Base-by-base conservation (phyloP, 176 grass and related monocot species). In the Pontederia paniculata region DNA sequence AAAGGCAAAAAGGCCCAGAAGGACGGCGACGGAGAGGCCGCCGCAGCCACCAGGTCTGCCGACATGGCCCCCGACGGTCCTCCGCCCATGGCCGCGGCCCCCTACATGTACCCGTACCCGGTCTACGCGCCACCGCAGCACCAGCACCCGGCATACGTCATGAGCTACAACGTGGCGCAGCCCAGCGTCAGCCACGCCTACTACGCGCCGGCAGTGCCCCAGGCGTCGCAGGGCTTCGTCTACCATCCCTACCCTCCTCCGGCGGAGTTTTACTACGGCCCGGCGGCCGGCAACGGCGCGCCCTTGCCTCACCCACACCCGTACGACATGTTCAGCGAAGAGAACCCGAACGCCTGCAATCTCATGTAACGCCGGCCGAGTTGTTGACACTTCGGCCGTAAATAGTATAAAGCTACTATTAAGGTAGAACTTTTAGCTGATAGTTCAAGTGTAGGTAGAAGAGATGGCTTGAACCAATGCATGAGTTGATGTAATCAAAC, bases 281-380 rank as follows among this genome's bases (percentile, higher is more conserved):
- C 73, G 21, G 73, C 62, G 57, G 58, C 71, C 28, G 73, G 76
- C 50, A 65, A 63, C 68, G 73, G 72, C 58, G 73, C 73, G 21
- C 80, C 69, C 61, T 67, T 79, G 0, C 67, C 60, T 46, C 78
- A 73, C 2, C 52, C 54, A 0, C 75, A 86, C 54, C 68, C 72
- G 8, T 44, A 62, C 48, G 78, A 81, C 18, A 70, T 81, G 74
- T 86, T 81, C 74, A 68, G 74, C 12, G 83, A 86, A 49, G 83
- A 86, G 78, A 81, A 81, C 60, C 70, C 83, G 45, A 78, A 75
- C 49, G 77, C 83, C 17, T 86, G 83, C 74, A 65, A 50, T 18
- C 54, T 86, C n/a, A 86, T 86, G 82, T 80, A 68, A 85, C 23
- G 13, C 44, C 0, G 51, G 57, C 76, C 78, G 48, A 6, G 15